Evolutionary conservation across 805 yeast species (phyloP), one percentile per base, ranked within the genome.

Genomic region (Starmerella floris): DNA sequence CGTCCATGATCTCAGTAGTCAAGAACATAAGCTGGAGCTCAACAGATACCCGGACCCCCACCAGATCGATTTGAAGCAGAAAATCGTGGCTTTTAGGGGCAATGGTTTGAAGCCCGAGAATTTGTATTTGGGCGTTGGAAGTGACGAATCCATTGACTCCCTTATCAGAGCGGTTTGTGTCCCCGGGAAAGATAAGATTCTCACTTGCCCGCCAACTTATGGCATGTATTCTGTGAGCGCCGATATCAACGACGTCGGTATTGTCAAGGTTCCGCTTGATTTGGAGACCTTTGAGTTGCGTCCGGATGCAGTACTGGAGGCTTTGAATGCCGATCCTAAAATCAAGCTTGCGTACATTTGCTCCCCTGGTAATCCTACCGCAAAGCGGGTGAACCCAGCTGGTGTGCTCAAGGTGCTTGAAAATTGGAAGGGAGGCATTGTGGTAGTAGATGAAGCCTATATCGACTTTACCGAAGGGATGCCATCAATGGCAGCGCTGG

Each of bases 11-110:
- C 51, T 75, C 21, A 59, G 68, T 3, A 51, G 52, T 1, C 62
- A 61, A 1, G 88, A 80, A 48, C 45, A 59, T 13, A 44, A 51
- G 1, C 63, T 75, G 50, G 79, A 77, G 38, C 73, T 91, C 53
- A 79, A 91, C 66, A 71, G 98, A 56, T 91, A 91, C 60, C 98
- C 98, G 16, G 98, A 91, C 56, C 98, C 98, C 9, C 96, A 91
- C 63, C 97, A 88, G 57, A 45, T 72, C 5, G 78, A 69, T 27
- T 69, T 91, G 54, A 91, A 91, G 58, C 64, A 72, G 48, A 76
- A 76, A 50, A 67, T 88, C 39, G 74, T 82, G 38, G 66, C 74
- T 31, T 79, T 79, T 57, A 72, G 98, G 50, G 85, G 83, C 58
- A 48, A 57, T 2, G 67, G 58, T 3, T 57, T 83, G 48, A 62